phyloP scores from a whole-genome alignment of 1,139 yeast species.

The Saccharomyces pastorianus region DNA sequence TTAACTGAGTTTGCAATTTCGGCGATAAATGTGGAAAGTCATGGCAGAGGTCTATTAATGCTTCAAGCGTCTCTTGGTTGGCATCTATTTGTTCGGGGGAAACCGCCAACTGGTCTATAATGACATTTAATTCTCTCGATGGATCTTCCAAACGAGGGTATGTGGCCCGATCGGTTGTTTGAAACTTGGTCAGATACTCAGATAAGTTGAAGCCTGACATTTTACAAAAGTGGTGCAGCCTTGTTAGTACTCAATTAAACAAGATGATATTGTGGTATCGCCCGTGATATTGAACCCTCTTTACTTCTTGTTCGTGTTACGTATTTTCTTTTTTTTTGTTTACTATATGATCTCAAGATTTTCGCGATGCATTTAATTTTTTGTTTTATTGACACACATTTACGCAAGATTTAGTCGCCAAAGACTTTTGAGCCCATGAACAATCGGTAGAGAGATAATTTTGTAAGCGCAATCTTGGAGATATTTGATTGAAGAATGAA shows the following conservation, averaged over 20 bases:
- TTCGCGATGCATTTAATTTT: background rate
- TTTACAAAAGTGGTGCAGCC: background rate
- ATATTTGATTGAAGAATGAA: too few species aligned
- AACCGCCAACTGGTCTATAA: slow-evolving; percentile 56
- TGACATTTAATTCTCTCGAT: slow-evolving; percentile 42
- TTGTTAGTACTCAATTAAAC: too few species aligned
- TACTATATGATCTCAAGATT: background rate
- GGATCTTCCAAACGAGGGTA: slow-evolving; percentile 38
- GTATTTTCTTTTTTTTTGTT: background rate
- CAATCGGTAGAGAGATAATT: too few species aligned
- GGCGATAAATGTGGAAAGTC: slow-evolving; percentile 38
- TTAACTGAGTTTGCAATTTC: slow-evolving; percentile 46
- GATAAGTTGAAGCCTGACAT: slow-evolving; percentile 50
- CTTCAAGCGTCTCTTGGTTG: slow-evolving; percentile 52
- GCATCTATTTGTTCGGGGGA: slow-evolving; percentile 53
- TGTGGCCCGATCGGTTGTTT: slow-evolving; percentile 50
- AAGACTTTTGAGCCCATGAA: background rate
- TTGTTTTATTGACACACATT: background rate
- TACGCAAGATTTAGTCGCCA: background rate
- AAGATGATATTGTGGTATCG: too few species aligned
- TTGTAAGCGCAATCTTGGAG: too few species aligned
- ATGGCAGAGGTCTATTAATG: slow-evolving; percentile 50
- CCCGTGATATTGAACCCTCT: too few species aligned
- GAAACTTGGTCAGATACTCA: slow-evolving; percentile 53
- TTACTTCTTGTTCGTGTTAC: too few species aligned